Evolutionary conservation across 2,329 filamentous ascomycete species (phyloP), one percentile per base, ranked within the genome.

Genomic region (Phyllosticta citriasiana): DNA sequence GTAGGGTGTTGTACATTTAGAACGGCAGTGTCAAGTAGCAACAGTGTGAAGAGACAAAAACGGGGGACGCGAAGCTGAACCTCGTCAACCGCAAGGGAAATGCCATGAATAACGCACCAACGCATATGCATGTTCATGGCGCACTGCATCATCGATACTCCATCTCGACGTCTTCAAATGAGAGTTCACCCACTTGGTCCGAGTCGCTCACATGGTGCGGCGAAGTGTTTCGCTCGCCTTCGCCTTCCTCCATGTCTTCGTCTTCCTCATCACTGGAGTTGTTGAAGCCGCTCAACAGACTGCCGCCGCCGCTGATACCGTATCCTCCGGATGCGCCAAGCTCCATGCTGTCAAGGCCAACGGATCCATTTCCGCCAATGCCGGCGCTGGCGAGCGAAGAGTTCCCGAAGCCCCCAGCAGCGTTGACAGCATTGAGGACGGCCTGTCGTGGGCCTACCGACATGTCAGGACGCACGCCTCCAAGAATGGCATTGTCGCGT

Each of bases 221-320:
- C 63, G 72, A 72, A 66, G 74, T 70, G 67, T 75, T 71, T 71
- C 73, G 84, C 64, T 90, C 88, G 67, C 90, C 88, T 66, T 93
- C 87, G 66, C 88, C 88, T 62, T 90, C 89, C 63, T 96, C 90
- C 76, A 91, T 88, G 65, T 97, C 93, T 68, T 97, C 93, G 65
- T 97, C 94, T 66, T 97, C 94, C 74, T 97, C 93, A 67, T 96
- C 91, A 69, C 91, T 96, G 56, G 89, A 94, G 76, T 91, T 96
- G 70, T 91, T 92, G 75, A 97, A 97, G 58, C 92, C 91, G 70
- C 89, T 93, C 27, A 94, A 83, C 63, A 96, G 78, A 30, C 88
- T 88, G 57, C 88, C 88, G 69, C 84, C 86, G 67, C 89, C 84
- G 52, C 86, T 84, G 72, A 92, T 93, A 14, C 87, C 87, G 58